Evolutionary conservation across 257 asterid species (phyloP).

Genomic region (Orobanche coerulescens): DNA sequence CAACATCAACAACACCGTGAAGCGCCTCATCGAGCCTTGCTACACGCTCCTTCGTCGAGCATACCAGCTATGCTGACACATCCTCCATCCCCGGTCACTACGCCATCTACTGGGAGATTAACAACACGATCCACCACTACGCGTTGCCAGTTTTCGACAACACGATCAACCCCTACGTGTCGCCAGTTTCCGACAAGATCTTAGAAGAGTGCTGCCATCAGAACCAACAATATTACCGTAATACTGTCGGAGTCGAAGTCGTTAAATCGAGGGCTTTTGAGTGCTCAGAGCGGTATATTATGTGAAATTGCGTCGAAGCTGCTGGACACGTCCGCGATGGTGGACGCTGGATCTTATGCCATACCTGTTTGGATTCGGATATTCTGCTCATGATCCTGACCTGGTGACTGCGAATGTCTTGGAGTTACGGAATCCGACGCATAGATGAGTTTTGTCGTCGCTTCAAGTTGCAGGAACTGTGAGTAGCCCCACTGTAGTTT

Average conservation of each 20-base stretch:
- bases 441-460: too few relatives aligned
- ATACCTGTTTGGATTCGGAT: too few relatives aligned
- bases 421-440: too few relatives aligned
- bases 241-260: slow-evolving; percentile 64
- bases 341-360: too few relatives aligned
- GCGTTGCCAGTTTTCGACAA: slow-evolving; percentile 25
- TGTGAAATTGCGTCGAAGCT: too few relatives aligned
- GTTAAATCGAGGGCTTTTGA: slow-evolving; percentile 60
- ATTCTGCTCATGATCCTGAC: too few relatives aligned
- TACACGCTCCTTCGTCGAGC: slow-evolving; percentile 54
- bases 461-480: too few relatives aligned
- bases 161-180: slow-evolving; percentile 24
- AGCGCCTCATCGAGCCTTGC: slow-evolving; percentile 44
- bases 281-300: slow-evolving; percentile 63
- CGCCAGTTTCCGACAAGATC: slow-evolving; percentile 28
- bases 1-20: slow-evolving; percentile 47
- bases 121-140: slow-evolving; percentile 26
- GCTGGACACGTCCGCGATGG: too few relatives aligned
- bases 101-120: slow-evolving; percentile 71
- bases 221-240: slow-evolving; percentile 50
- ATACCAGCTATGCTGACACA: slow-evolving; percentile 72
- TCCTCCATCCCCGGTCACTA: slow-evolving; percentile 75
- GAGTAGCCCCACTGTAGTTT: too few relatives aligned
- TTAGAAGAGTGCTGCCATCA: slow-evolving; percentile 59
- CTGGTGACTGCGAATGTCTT: too few relatives aligned